These are phyloP conservation scores for Leptographium wingfieldii DNA, from an alignment of 2,329 filamentous ascomycete species.

Conservation along the genomic window DNA sequence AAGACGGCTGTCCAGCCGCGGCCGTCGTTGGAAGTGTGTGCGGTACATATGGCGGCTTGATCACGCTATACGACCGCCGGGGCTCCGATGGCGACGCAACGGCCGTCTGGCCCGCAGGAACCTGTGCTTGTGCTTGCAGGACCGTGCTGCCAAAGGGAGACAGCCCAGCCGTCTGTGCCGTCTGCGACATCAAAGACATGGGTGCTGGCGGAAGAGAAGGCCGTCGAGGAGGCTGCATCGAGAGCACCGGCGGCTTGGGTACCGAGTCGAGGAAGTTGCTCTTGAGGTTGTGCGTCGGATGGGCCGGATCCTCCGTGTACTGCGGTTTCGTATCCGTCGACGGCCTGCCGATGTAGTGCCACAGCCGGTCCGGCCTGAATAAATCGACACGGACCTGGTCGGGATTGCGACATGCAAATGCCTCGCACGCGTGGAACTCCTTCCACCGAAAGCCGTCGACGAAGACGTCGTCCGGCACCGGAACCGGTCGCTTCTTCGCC, in stretches of 20 bases:
- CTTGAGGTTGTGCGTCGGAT: slow-evolving; percentile 49
- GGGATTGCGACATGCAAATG: slow-evolving; percentile 31
- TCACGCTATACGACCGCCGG: slow-evolving; percentile 14
- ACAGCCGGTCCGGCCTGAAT: slow-evolving; percentile 60
- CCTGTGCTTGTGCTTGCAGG: not conserved
- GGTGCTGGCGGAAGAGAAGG: slow-evolving; percentile 15
- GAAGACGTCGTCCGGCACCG: slow-evolving; percentile 54
- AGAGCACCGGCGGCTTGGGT: slow-evolving; percentile 26
- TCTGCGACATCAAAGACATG: not conserved
- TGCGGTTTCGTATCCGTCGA: slow-evolving; percentile 87
- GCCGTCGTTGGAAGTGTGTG: slow-evolving; percentile 10
- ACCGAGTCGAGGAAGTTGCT: slow-evolving; percentile 64
- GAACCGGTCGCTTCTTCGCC: slow-evolving; percentile 48
- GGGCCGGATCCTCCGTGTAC: slow-evolving; percentile 66
- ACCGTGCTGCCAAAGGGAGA: slow-evolving; percentile 10
- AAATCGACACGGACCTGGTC: slow-evolving; percentile 60
- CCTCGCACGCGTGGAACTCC: slow-evolving; percentile 60
- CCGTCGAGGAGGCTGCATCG: slow-evolving; percentile 4
- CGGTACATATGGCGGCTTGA: slow-evolving; percentile 15
- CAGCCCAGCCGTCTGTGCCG: not conserved
- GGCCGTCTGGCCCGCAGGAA: not conserved
- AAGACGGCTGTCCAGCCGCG: not conserved
- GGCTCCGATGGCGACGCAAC: slow-evolving; percentile 4
- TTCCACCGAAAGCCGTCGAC: slow-evolving; percentile 60
- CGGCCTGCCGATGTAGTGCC: slow-evolving; percentile 74